phyloP scores from a whole-genome alignment of 2,329 filamentous ascomycete genomes.

The Nemania bipapillata region DNA sequence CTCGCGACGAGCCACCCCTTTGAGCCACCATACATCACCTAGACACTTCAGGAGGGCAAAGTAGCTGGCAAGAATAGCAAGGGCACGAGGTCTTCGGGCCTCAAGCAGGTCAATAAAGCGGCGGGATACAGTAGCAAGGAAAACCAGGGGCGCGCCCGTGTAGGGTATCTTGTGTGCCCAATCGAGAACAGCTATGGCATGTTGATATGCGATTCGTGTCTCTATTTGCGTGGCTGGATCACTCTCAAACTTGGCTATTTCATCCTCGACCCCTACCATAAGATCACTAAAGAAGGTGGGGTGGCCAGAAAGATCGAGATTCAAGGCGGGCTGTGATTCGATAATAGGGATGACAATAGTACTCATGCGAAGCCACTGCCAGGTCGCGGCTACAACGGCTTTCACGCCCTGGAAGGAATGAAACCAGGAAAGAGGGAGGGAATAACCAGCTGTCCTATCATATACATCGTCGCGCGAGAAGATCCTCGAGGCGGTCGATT shows the following conservation, averaged over 20 bases:
- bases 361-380: conserved; percentile 71
- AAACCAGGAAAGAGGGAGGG: conserved; percentile 72
- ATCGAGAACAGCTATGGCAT: conserved; percentile 73
- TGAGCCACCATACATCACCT: conserved; percentile 75
- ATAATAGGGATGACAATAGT: conserved; percentile 69
- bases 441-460: conserved; percentile 60
- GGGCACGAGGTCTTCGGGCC: conserved; percentile 67
- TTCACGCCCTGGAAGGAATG: conserved; percentile 75
- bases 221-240: conserved; percentile 39
- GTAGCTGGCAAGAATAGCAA: conserved; percentile 73
- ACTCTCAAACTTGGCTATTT: conserved; percentile 55
- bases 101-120: conserved; percentile 70
- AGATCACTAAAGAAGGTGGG: conserved; percentile 70
- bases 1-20: conserved; percentile 72
- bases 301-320: conserved; percentile 66
- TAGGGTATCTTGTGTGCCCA: conserved; percentile 72
- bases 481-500: conserved; percentile 71
- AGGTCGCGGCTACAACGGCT: conserved; percentile 70
- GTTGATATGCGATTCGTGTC: conserved; percentile 68
- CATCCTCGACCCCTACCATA: conserved; percentile 67
- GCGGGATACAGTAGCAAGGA: conserved; percentile 72
- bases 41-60: conserved; percentile 72
- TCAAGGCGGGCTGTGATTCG: conserved; percentile 70
- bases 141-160: conserved; percentile 68
- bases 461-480: conserved; percentile 67